These are phyloP conservation scores for Phalaenopsis hybrid DNA, from an alignment of 116 monocot species.

Conservation along the genomic window DNA sequence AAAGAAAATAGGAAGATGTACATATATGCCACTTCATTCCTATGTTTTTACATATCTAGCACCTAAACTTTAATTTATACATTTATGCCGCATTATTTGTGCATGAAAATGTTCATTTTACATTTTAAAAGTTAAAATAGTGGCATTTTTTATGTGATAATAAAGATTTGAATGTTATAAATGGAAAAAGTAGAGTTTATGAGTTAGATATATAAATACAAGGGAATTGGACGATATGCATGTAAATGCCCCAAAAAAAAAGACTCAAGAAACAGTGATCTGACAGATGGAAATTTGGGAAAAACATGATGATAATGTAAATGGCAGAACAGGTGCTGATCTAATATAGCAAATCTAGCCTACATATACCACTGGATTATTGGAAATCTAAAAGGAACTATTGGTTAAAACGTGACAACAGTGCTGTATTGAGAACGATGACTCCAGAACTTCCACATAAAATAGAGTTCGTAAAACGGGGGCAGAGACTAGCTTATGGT, in stretches of 20 bases:
- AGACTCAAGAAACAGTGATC: not conserved
- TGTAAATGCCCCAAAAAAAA: not conserved
- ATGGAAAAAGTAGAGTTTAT: no score
- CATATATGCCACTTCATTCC: no score
- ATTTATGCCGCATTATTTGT: no score
- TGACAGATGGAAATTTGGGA: not conserved
- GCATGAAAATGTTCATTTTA: no score
- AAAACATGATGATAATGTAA: not conserved
- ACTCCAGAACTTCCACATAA: not conserved
- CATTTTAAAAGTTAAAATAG: no score
- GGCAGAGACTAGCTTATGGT: not conserved
- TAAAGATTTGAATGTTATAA: no score
- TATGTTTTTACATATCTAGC: no score
- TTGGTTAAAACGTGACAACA: not conserved
- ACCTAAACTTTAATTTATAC: no score
- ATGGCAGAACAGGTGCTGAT: not conserved
- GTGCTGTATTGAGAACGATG: not conserved
- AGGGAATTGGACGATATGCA: no score
- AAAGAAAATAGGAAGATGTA: not conserved
- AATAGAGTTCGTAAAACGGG: not conserved
- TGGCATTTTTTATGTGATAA: no score
- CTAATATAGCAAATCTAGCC: not conserved
- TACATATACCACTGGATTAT: not conserved
- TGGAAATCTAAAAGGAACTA: not conserved
- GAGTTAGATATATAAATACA: not conserved